Evolutionary conservation across 1,284 basidiomycete species (phyloP), one percentile per base, ranked within the genome.

Genomic region (Meira miltonrushii): DNA sequence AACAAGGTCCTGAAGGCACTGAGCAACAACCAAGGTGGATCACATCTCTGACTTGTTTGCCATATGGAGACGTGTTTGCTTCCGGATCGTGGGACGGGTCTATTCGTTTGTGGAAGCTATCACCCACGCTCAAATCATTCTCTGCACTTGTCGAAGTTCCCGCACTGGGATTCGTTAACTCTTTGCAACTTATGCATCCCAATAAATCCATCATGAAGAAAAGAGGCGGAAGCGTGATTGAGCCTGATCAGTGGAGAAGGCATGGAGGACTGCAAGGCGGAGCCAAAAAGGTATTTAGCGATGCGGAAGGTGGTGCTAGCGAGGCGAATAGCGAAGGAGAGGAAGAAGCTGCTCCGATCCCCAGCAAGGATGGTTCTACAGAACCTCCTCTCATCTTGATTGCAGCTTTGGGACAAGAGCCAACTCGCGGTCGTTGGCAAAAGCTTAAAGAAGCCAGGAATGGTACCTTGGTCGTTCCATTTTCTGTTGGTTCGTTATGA

Each of bases 41-140:
- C 72, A 95, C 92, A 0, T 82, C 89, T 0, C 79, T 98, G 21
- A 87, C 87, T 1, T 83, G 85, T 61, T 80, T 97, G 40, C 85
- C 88, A 13, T 97, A 94, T 78, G 89, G 90, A 7, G 92, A 99
- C 78, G 73, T 94, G 2, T 90, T 99, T 71, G 91, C 23, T 55
- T 19, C 67, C 88, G 92, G 93, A 15, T 96, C 92, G 13, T 97
- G 90, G 88, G 92, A 96, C 65, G 91, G 91, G 41, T 74, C 81
- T 50, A 85, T 98, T 69, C 86, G 88, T 33, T 80, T 98, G 70
- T 99, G 94, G 94, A 87, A 88, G 69, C 81, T 99, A 38, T 86
- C 91, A 62, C 68, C 83, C 0, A 86, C 85, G 60, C 80, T 93
- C 12, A 87, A 85, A 72, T 86, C 87, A 0, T 95, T 97, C 79